Evolutionary conservation across 495 filamentous ascomycete species (phyloP).

Genomic region (Tuber borchii): DNA sequence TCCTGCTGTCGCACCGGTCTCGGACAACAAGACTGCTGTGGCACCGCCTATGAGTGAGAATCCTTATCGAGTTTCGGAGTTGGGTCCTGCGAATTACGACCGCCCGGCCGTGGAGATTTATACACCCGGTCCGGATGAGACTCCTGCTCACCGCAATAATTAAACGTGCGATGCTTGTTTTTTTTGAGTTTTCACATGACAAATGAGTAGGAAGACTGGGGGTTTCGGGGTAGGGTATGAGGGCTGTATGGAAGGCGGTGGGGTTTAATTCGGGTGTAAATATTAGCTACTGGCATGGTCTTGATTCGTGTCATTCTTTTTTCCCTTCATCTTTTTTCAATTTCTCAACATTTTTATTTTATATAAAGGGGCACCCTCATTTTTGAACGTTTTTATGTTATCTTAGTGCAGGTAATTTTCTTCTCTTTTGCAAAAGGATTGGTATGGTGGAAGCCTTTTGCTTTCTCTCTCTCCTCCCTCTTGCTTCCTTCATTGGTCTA

Average conservation of each 20-base stretch:
- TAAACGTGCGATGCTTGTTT: not conserved
- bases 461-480: too few relatives aligned
- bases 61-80: constrained; percentile 32
- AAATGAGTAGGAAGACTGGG: not conserved
- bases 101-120: constrained; percentile 36
- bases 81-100: constrained; percentile 18
- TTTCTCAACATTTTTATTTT: not conserved
- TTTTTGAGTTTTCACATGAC: not conserved
- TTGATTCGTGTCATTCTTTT: not conserved
- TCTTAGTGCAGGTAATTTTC: not conserved
- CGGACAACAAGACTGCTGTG: constrained; percentile 10
- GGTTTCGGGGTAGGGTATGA: not conserved
- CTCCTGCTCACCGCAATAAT: constrained; percentile 15
- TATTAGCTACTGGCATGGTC: not conserved
- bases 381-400: not conserved
- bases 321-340: not conserved
- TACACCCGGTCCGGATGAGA: constrained; percentile 35
- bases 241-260: not conserved
- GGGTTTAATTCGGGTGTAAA: not conserved
- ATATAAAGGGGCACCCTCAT: not conserved
- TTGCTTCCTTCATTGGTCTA: not conserved
- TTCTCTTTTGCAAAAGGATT: not conserved
- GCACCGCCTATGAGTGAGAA: constrained; percentile 11
- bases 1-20: constrained; percentile 1
- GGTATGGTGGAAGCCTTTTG: not conserved